phyloP scores from a whole-genome alignment of 2,329 filamentous ascomycete species.

The Aspergillus nomiae region DNA sequence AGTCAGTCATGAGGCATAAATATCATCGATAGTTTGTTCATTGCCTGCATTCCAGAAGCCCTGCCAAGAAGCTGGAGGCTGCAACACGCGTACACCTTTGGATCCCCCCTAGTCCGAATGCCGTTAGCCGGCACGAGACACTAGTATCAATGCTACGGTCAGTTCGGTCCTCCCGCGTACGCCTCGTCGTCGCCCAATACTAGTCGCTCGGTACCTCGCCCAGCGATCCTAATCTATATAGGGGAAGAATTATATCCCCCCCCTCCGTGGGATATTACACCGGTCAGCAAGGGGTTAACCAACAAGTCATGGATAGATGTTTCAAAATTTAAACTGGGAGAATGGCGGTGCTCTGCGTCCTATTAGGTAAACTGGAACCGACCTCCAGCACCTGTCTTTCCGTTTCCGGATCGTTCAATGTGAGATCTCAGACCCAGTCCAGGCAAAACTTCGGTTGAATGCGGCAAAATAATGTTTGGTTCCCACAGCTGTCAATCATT shows the following conservation, averaged over 20 bases:
- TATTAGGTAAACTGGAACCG: neutral
- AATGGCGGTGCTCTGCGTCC: neutral
- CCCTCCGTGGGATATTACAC: neutral
- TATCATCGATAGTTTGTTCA: neutral
- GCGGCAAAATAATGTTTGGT: neutral
- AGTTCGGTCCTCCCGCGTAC: neutral
- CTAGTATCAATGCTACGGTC: conserved; percentile 3
- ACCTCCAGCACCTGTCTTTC: neutral
- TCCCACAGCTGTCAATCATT: neutral
- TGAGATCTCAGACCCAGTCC: neutral
- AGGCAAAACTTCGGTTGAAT: neutral
- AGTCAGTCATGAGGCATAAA: neutral
- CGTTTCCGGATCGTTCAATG: neutral
- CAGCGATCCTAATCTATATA: neutral
- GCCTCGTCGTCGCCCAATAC: neutral
- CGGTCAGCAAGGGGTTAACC: neutral
- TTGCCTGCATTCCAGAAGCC: conserved; percentile 6
- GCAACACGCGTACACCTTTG: conserved; percentile 2
- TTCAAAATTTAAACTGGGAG: neutral
- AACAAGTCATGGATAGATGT: neutral
- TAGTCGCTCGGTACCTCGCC: neutral
- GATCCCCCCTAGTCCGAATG: neutral
- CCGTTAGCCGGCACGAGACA: neutral
- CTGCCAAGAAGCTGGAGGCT: conserved; percentile 6
- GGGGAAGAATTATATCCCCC: neutral